Conservation (phyloP, 805 yeast genomes). For the Starmerella scarabaei region DNA sequence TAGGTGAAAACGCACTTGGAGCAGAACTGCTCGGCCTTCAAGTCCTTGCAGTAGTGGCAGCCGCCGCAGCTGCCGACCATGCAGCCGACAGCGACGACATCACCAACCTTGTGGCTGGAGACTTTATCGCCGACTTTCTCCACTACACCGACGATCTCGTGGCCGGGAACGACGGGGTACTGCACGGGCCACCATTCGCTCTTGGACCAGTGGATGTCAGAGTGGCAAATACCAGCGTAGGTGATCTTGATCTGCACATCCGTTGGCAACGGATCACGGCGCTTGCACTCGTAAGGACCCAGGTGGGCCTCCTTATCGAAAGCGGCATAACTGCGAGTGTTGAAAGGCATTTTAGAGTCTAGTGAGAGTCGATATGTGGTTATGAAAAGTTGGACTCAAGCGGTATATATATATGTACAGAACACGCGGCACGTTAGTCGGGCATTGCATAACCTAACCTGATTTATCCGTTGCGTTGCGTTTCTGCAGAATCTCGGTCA, state of each 20-base stretch:
- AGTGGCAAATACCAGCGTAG: conserved; percentile 39
- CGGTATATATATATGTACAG: too few relatives aligned
- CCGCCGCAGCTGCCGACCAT: conserved; percentile 45
- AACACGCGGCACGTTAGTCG: too few relatives aligned
- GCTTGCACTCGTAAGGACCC: conserved; percentile 10
- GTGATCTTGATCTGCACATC: conserved; percentile 26
- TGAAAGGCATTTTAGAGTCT: conserved; percentile 6
- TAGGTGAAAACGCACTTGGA: conserved; percentile 38
- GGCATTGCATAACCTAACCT: too few relatives aligned
- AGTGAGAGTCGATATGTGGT: too few relatives aligned
- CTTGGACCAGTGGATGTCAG: conserved; percentile 40
- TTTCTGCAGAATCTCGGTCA: too few relatives aligned
- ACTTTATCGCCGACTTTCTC: conserved; percentile 44
- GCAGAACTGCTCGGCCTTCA: conserved; percentile 52
- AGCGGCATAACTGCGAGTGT: conserved; percentile 14
- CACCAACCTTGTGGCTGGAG: conserved; percentile 42
- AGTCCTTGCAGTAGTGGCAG: conserved; percentile 45
- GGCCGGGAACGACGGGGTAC: conserved; percentile 37
- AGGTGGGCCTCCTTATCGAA: background rate
- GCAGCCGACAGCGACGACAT: conserved; percentile 74
- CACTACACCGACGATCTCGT: conserved; percentile 31
- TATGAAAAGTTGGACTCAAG: too few relatives aligned
- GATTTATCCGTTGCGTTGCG: too few relatives aligned
- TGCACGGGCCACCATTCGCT: conserved; percentile 38
- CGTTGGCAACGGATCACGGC: conserved; percentile 18